Evolutionary conservation across 345 rosid species (phyloP), one percentile per base, ranked within the genome.

Genomic region (Dovyalis caffra): DNA sequence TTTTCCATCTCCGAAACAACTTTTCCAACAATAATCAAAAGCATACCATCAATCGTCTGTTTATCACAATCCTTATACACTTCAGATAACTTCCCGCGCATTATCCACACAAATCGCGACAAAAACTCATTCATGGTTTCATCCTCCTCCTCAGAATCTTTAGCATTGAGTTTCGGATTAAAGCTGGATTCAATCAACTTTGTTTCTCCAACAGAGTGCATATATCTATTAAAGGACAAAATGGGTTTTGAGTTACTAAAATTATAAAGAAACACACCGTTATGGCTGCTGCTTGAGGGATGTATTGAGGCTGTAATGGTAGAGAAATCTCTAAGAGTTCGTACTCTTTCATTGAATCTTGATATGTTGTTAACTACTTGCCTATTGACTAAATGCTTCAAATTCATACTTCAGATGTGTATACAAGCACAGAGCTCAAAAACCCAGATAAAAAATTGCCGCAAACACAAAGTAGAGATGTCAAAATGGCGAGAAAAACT

Each of bases 91-190:
- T 87, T 90, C 78, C 87, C 83, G 6, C 97, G 89, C 97, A 92
- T 90, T 80, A 84, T 80, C 97, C 92, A 89, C 62, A 88, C 94
- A 69, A 90, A 90, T 69, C 91, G 90, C 3, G 97, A 91, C 74
- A 96, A 83, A 75, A 93, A 96, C 77, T 92, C 97, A 61, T 84
- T 90, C 80, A 85, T 76, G 6, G 81, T 77, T 32, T 81, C 90
- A 75, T 91, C 89, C 29, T 89, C 97, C 15, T 81, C 89, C 37
- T 82, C 86, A 0, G 73, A 70, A 51, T 83, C 88, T 66, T 73
- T 78, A 25, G 76, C 70, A 45, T 35, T 78, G 33, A 64, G 66
- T 68, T 80, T 73, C 32, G 72, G 67, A 25, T 14, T 33, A 68
- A 69, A 11, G 25, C 20, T n/a, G 40, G 45, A 56, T 60, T 53